A percentile compares a stretch with the other conserved stretches of the same genome.
Evolutionary conservation across 1,139 yeast species (phyloP).

Genomic region (Kazachstania sp.): DNA sequence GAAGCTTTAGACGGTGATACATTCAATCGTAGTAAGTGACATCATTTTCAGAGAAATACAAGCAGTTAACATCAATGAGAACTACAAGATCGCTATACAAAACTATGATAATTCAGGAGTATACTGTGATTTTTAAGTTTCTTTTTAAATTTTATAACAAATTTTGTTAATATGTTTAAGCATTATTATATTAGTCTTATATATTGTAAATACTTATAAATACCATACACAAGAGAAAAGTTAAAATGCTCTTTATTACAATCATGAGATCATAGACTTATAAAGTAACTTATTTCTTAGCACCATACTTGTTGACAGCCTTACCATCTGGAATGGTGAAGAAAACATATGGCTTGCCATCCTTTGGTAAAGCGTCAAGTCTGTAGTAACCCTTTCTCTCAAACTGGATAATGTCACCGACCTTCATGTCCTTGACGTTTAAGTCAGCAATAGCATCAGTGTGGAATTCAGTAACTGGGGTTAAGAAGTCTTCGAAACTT

Average conservation of each 20-base stretch:
- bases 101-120: too few species aligned
- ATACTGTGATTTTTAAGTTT: too few species aligned
- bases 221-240: too few species aligned
- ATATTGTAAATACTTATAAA: too few species aligned
- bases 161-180: too few species aligned
- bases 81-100: too few species aligned
- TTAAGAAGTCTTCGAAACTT: conserved; percentile 85
- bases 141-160: too few species aligned
- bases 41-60: too few species aligned
- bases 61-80: too few species aligned
- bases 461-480: conserved; percentile 82
- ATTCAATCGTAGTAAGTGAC: too few species aligned
- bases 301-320: conserved; percentile 75
- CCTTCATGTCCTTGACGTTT: conserved; percentile 67
- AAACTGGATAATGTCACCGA: conserved; percentile 84
- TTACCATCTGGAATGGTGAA: conserved; percentile 97
- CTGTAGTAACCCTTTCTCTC: conserved; percentile 97
- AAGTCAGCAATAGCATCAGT: conserved; percentile 71
- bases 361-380: conserved; percentile 52
- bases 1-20: too few species aligned
- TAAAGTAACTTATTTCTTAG: conserved; percentile 38
- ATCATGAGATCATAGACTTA: background rate
- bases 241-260: background rate
- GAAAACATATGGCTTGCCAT: conserved; percentile 62
- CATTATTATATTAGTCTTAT: too few species aligned